phyloP scores from a whole-genome alignment of 2,329 filamentous ascomycete species.

The Talaromyces sp. region DNA sequence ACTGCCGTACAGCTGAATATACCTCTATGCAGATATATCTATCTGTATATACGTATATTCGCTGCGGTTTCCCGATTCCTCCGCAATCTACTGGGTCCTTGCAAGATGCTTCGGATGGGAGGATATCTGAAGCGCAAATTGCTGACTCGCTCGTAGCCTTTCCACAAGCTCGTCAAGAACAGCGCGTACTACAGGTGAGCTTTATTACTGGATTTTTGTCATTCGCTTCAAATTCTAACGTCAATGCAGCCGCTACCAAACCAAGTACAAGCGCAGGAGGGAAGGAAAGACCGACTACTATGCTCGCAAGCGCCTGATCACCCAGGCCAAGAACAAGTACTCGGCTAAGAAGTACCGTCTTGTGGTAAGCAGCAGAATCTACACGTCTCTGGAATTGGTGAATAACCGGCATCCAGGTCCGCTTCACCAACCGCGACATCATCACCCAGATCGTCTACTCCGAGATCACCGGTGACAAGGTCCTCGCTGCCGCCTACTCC shows the following conservation, averaged over 20 bases:
- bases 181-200: conserved; percentile 96
- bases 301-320: conserved; percentile 98
- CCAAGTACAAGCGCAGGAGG: conserved; percentile 98
- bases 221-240: background rate
- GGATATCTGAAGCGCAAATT: conserved; percentile 95
- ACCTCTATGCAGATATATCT: background rate
- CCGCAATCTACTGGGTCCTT: conserved; percentile 57
- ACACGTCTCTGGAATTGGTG: background rate
- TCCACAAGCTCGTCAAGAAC: conserved; percentile 96
- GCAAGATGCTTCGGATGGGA: conserved; percentile 96
- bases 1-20: conserved; percentile 20
- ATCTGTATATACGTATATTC: background rate
- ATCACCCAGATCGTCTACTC: conserved; percentile 95
- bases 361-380: conserved; percentile 49
- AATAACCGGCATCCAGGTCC: conserved; percentile 43
- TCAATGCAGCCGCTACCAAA: conserved; percentile 81
- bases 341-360: conserved; percentile 99
- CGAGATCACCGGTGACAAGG: conserved; percentile 96
- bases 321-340: conserved; percentile 99
- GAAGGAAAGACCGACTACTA: conserved; percentile 99
- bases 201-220: conserved; percentile 3
- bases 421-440: conserved; percentile 99
- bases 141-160: conserved; percentile 87
- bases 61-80: conserved; percentile 12
- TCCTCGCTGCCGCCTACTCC: conserved; percentile 85